phyloP scores from a whole-genome alignment of 371 early-diverging fungal genomes.

The Syncephalastrum monosporum region DNA sequence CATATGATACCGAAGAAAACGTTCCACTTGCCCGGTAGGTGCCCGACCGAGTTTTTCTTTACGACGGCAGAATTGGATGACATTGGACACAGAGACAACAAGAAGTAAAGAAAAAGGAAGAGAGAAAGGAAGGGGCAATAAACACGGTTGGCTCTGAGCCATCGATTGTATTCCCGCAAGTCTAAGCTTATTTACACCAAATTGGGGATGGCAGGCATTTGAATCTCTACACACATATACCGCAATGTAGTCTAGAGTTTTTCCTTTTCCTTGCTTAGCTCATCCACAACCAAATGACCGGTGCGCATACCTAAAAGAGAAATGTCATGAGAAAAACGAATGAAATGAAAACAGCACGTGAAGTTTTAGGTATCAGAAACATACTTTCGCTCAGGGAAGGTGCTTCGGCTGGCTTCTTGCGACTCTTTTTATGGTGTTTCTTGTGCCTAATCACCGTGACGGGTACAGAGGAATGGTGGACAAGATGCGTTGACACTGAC shows the following conservation, averaged over 20 bases:
- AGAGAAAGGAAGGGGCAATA: too few relatives aligned
- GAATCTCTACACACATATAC: too few relatives aligned
- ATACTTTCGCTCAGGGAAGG: conserved; percentile 42
- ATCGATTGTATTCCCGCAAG: conserved; percentile 2
- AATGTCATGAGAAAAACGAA: background rate
- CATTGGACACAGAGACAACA: background rate
- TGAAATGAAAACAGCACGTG: background rate
- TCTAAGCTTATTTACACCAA: background rate
- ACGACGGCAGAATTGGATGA: background rate
- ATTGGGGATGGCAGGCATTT: too few relatives aligned
- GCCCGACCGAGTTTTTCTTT: too few relatives aligned
- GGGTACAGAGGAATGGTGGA: conserved; percentile 62
- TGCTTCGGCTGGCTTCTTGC: conserved; percentile 15
- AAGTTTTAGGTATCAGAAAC: conserved; percentile 1
- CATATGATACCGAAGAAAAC: conserved; percentile 8
- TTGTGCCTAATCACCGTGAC: conserved; percentile 57
- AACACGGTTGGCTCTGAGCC: too few relatives aligned
- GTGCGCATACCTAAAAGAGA: conserved; percentile 28
- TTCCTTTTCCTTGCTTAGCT: conserved; percentile 16
- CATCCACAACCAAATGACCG: conserved; percentile 41
- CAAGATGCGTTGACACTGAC: conserved; percentile 56
- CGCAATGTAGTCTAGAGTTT: too few relatives aligned
- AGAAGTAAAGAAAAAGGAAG: background rate
- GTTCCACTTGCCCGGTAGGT: background rate
- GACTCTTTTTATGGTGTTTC: conserved; percentile 33